Base-by-base conservation (phyloP, 257 asterid species). In the Plectranthus barbatus region DNA sequence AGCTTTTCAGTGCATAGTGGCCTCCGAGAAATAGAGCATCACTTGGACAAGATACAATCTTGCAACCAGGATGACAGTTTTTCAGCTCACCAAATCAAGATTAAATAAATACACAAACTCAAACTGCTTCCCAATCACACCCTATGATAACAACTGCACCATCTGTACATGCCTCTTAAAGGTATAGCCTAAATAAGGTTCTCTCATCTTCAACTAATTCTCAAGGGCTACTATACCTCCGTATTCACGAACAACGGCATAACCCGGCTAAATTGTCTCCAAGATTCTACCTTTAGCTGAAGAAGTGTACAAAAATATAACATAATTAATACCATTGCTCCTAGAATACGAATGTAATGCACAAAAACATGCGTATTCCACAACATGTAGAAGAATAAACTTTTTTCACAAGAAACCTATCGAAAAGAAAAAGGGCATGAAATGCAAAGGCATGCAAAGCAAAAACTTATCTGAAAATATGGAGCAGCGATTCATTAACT, bases 1-100 rank as follows among this genome's bases (percentile, higher is more conserved):
- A 88, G 88, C 77, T 83, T 84, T 76, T 70, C 74, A 59, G 62
- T 21, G 54, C 66, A 57, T 69, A 29, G 74, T 57, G 34, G 76
- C 78, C 81, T 77, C 86, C 87, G 77, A 87, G 84, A 73, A 74
- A 90, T 71, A 53, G 59, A 31, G 37, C 56, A 74, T 83, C 56
- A 79, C 94, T 78, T 82, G 79, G 86, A 65, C 54, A 47, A 42
- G 42, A 44, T 66, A 73, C 48, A 47, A 23, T 67, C 24, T 13
- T 33, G 60, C 76, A 65, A 61, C 74, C 29, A 61, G 69, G 60
- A 64, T 18, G 40, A 59, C 64, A 68, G 48, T 31, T 56, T 56
- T 58, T 65, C 57, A 65, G 49, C 62, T 45, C 79, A 36, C 46
- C 21, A 62, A 66, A 14, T 63, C 68, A 74, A 54, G 19, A 40